phyloP scores from a whole-genome alignment of 805 yeast genomes.

The Wickerhamomyces strasburgensis region DNA sequence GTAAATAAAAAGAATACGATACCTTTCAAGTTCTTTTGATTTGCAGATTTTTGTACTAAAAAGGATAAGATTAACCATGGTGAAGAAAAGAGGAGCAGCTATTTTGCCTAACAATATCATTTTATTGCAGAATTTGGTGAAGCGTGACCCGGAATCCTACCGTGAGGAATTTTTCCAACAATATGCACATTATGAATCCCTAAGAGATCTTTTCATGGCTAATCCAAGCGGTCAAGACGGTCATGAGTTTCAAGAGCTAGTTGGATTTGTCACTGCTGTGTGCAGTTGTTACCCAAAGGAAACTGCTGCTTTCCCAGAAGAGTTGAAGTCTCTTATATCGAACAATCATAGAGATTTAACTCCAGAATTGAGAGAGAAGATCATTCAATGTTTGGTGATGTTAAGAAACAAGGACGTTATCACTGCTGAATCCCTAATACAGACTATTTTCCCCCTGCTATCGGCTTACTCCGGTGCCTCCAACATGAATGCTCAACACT shows the following conservation, averaged over 20 bases:
- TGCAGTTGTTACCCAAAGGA: conserved; percentile 87
- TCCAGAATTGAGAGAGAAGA: conserved; percentile 86
- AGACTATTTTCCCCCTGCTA: conserved; percentile 82
- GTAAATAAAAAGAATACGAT: too few species aligned
- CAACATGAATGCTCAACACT: conserved; percentile 49
- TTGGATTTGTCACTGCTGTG: conserved; percentile 90
- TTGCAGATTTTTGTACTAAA: not conserved
- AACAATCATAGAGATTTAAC: conserved; percentile 78
- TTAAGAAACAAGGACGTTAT: conserved; percentile 80
- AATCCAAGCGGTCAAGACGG: conserved; percentile 55
- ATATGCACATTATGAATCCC: conserved; percentile 85
- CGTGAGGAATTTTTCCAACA: conserved; percentile 92
- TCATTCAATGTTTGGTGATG: conserved; percentile 85
- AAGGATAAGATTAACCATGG: conserved; percentile 45
- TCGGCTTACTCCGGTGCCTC: conserved; percentile 55
- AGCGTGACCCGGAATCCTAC: conserved; percentile 91
- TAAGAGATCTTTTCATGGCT: conserved; percentile 78
- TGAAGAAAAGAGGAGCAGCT: conserved; percentile 85
- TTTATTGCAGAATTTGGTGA: conserved; percentile 83
- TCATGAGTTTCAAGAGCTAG: conserved; percentile 60
- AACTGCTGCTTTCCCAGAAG: conserved; percentile 79
- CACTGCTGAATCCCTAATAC: conserved; percentile 73
- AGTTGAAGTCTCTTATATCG: conserved; percentile 59
- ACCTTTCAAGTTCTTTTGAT: not conserved
- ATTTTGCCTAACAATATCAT: conserved; percentile 89